Conservation (phyloP, 495 filamentous ascomycete genomes). For the Halenospora varia region DNA sequence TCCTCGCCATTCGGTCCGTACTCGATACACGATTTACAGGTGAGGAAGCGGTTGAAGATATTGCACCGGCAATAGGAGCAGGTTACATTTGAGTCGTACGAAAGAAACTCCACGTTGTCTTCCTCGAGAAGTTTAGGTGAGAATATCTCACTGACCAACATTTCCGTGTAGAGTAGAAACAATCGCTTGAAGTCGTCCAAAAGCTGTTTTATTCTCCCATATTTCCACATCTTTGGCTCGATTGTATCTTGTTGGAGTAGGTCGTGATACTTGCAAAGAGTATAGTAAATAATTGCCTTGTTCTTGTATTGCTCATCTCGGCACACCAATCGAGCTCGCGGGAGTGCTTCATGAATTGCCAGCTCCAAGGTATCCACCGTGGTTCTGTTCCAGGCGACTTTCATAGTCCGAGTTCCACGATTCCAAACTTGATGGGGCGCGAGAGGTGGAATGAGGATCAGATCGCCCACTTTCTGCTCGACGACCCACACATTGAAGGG, state of each 20-base stretch:
- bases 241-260: conserved; percentile 49
- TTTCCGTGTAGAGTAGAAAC: conserved; percentile 68
- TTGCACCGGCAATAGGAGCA: conserved; percentile 96
- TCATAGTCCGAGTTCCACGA: conserved; percentile 88
- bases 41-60: conserved; percentile 95
- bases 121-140: conserved; percentile 53
- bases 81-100: conserved; percentile 83
- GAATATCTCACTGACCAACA: conserved; percentile 84
- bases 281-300: conserved; percentile 88
- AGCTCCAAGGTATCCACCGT: conserved; percentile 85
- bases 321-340: conserved; percentile 83
- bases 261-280: conserved; percentile 69
- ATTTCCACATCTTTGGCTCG: conserved; percentile 32
- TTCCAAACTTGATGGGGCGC: conserved; percentile 99
- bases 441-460: conserved; percentile 90
- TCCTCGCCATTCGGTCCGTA: conserved; percentile 53
- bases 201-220: conserved; percentile 60
- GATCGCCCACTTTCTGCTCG: conserved; percentile 89
- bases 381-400: conserved; percentile 97
- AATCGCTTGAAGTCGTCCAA: conserved; percentile 74
- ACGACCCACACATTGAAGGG: conserved; percentile 91
- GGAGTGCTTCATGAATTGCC: conserved; percentile 80
- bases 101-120: conserved; percentile 63
- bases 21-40: conserved; percentile 72
- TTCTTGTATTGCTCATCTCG: conserved; percentile 99